Evolutionary conservation across 345 rosid genomes (phyloP).

Genomic region (Viola odorata): DNA sequence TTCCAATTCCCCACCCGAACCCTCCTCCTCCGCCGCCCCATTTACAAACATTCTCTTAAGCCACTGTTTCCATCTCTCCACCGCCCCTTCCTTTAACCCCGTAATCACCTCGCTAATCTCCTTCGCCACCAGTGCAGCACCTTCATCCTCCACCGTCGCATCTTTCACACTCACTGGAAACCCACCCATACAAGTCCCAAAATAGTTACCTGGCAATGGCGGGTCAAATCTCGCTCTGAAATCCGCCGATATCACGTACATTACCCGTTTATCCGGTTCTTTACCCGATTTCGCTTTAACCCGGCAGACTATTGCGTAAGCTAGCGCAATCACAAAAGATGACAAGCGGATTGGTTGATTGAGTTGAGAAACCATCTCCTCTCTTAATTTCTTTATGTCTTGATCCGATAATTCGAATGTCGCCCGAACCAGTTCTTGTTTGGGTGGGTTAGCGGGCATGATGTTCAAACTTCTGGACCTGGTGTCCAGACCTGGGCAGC

Average conservation of each 20-base stretch:
- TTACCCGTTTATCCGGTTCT: conserved; percentile 1
- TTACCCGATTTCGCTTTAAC: conserved; percentile 16
- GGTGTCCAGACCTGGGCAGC: background rate
- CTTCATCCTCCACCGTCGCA: background rate
- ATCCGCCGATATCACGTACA: conserved; percentile 18
- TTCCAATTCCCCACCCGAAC: too few species aligned
- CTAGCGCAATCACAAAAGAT: conserved; percentile 20
- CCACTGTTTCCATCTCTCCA: background rate
- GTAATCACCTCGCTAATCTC: background rate
- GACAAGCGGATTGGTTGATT: conserved; percentile 19
- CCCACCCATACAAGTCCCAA: conserved; percentile 24
- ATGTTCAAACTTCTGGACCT: conserved; percentile 9
- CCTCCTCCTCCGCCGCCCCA: background rate
- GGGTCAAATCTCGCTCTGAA: conserved; percentile 22
- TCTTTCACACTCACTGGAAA: background rate
- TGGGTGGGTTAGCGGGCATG: background rate
- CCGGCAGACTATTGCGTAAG: conserved; percentile 15
- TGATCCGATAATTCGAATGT: conserved; percentile 15
- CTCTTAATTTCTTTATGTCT: conserved; percentile 20
- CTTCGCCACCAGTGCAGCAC: background rate
- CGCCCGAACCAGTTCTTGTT: conserved; percentile 9
- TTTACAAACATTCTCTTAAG: background rate
- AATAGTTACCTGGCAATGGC: conserved; percentile 21
- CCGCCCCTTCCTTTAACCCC: background rate
- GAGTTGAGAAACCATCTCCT: background rate